These are phyloP conservation scores for Termitomyces sp. DNA, from an alignment of 768 basidiomycete genomes.

Conservation along the genomic window DNA sequence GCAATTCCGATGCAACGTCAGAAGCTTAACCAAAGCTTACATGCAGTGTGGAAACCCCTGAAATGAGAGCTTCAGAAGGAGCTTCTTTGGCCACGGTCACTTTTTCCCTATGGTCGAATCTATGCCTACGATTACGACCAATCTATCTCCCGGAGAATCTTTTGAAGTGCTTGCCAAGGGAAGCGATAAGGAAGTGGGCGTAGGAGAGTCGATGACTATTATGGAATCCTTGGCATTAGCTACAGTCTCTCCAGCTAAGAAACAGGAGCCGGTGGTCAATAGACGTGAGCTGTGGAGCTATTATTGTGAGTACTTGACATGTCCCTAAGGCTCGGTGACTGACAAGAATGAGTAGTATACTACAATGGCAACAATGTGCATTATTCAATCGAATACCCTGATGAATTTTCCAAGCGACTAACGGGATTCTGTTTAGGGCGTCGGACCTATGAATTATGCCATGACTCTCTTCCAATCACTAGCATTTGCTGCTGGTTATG, in stretches of 20 bases:
- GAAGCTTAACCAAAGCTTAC: too few species aligned
- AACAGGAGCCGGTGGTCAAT: conserved; percentile 59
- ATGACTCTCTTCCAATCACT: conserved; percentile 61
- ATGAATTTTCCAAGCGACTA: not conserved
- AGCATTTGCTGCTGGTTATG: conserved; percentile 67
- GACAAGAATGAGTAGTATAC: conserved; percentile 45
- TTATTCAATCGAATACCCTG: not conserved
- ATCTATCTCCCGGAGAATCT: not conserved
- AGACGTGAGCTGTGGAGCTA: conserved; percentile 76
- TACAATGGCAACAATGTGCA: conserved; percentile 76
- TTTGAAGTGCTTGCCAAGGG: not conserved
- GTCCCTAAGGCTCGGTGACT: not conserved
- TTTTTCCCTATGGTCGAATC: not conserved
- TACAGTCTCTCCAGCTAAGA: not conserved
- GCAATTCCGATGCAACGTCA: not conserved
- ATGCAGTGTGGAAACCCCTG: not conserved
- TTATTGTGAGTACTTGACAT: conserved; percentile 47
- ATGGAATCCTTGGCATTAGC: not conserved
- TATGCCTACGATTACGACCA: not conserved
- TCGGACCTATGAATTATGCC: conserved; percentile 60
- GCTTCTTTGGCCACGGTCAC: not conserved
- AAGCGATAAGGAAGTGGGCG: not conserved
- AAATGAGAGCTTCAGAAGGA: not conserved
- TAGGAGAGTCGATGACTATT: not conserved
- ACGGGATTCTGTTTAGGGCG: conserved; percentile 39